Conservation (phyloP, 2,329 filamentous ascomycete species). For the Podosphaera xanthii region DNA sequence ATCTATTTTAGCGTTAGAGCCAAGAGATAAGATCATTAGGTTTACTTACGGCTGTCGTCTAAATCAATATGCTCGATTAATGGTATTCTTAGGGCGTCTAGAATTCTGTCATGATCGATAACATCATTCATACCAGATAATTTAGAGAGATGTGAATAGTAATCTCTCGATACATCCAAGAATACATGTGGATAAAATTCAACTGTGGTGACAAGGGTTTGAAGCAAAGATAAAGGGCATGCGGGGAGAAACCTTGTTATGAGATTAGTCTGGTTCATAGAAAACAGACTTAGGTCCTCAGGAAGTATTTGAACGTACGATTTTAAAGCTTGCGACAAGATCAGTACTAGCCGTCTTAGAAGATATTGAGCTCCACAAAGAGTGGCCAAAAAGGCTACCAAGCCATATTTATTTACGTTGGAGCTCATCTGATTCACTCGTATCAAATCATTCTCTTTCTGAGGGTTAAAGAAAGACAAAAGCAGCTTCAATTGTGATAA, state of each 20-base stretch:
- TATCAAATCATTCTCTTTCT: slow-evolving; percentile 23
- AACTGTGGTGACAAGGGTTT: slow-evolving; percentile 10
- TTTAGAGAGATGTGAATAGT: slow-evolving; percentile 13
- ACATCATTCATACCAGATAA: slow-evolving; percentile 4
- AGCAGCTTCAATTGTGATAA: slow-evolving; percentile 24
- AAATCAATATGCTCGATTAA: slow-evolving; percentile 5
- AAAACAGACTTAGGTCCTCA: background rate
- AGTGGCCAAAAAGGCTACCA: slow-evolving; percentile 16
- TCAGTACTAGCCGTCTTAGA: slow-evolving; percentile 8
- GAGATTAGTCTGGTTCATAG: slow-evolving; percentile 4
- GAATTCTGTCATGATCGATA: slow-evolving; percentile 5
- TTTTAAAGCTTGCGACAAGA: slow-evolving; percentile 11
- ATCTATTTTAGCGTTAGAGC: slow-evolving; percentile 5
- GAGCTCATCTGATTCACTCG: slow-evolving; percentile 23
- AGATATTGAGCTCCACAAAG: slow-evolving; percentile 7
- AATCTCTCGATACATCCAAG: slow-evolving; percentile 9
- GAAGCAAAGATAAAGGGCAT: slow-evolving; percentile 7
- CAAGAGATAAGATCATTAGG: background rate
- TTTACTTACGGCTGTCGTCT: slow-evolving; percentile 5
- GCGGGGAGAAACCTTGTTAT: slow-evolving; percentile 6
- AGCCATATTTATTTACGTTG: slow-evolving; percentile 13
- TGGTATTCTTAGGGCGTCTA: slow-evolving; percentile 11
- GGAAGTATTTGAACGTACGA: slow-evolving; percentile 6
- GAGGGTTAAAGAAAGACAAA: slow-evolving; percentile 25
- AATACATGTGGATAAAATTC: slow-evolving; percentile 8